Evolutionary conservation across 495 filamentous ascomycete species (phyloP).

Genomic region (Aspergillus baeticus): DNA sequence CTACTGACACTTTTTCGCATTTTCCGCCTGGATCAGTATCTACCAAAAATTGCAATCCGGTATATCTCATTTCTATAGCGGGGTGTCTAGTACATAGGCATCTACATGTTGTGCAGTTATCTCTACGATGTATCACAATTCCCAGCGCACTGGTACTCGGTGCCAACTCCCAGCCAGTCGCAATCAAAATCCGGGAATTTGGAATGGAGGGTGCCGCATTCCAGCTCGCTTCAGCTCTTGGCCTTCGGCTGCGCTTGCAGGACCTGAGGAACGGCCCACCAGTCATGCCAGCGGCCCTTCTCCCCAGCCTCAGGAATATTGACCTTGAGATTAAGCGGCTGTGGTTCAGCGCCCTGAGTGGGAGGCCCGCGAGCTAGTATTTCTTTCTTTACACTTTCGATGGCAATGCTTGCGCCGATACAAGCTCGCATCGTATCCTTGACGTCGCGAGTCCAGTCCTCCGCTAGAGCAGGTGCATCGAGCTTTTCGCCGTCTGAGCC

Average conservation of each 20-base stretch:
- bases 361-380: background rate
- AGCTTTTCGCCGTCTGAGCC: conserved; percentile 25
- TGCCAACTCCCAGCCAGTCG: background rate
- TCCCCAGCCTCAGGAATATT: conserved; percentile 53
- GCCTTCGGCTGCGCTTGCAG: conserved; percentile 12
- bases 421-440: conserved; percentile 62
- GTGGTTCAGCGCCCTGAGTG: background rate
- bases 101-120: background rate
- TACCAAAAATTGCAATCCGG: too few species aligned
- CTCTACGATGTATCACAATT: background rate
- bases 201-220: too few species aligned
- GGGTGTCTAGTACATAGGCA: background rate
- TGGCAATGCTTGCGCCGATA: conserved; percentile 64
- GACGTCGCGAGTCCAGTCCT: conserved; percentile 55
- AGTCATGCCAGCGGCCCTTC: conserved; percentile 63
- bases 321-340: conserved; percentile 40
- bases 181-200: too few species aligned
- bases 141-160: too few species aligned
- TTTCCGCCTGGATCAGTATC: too few species aligned
- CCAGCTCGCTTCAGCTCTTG: background rate
- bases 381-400: conserved; percentile 55
- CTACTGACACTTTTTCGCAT: too few species aligned
- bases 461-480: conserved; percentile 52
- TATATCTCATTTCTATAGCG: too few species aligned
- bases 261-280: conserved; percentile 77